Percentiles rank a stretch among this genome's conserved stretches.
Conservation (phyloP, 495 filamentous ascomycete species). For the Penicillium antarcticum region DNA sequence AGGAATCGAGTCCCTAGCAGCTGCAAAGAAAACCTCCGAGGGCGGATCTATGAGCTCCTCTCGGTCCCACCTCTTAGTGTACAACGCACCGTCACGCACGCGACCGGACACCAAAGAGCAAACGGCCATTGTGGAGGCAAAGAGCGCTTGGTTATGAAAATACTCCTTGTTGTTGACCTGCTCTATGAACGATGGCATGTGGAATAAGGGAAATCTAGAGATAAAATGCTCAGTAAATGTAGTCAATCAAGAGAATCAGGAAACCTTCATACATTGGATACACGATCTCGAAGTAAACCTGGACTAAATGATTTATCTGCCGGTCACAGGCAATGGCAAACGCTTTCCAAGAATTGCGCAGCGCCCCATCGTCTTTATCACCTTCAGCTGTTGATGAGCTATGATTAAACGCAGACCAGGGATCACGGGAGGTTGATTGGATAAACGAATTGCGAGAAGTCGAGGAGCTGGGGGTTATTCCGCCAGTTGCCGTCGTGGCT, state of each 20-base stretch:
- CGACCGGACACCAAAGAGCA: slow-evolving; percentile 45
- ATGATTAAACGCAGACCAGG: slow-evolving; percentile 20
- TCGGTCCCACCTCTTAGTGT: slow-evolving; percentile 24
- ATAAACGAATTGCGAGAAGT: slow-evolving; percentile 20
- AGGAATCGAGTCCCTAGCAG: slow-evolving; percentile 39
- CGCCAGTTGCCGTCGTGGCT: not conserved
- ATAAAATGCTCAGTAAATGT: slow-evolving; percentile 4
- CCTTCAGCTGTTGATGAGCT: slow-evolving; percentile 19
- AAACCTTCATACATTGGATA: slow-evolving; percentile 27
- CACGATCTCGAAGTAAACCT: slow-evolving; percentile 44
- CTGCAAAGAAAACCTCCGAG: slow-evolving; percentile 44
- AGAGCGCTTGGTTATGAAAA: slow-evolving; percentile 36
- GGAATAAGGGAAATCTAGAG: slow-evolving; percentile 47
- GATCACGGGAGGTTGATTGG: slow-evolving; percentile 16
- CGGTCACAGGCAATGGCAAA: slow-evolving; percentile 28
- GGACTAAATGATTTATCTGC: slow-evolving; percentile 32
- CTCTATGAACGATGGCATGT: slow-evolving; percentile 36
- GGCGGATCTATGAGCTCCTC: slow-evolving; percentile 25
- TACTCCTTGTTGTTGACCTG: slow-evolving; percentile 36
- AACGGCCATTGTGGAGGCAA: slow-evolving; percentile 48
- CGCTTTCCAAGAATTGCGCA: slow-evolving; percentile 31
- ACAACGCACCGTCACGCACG: slow-evolving; percentile 44
- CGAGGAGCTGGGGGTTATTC: slow-evolving; percentile 13
- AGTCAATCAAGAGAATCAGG: not conserved
- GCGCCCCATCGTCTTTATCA: slow-evolving; percentile 25